Evolutionary conservation across 805 yeast species (phyloP), one percentile per base, ranked within the genome.

Genomic region (Schwanniomyces sp.): DNA sequence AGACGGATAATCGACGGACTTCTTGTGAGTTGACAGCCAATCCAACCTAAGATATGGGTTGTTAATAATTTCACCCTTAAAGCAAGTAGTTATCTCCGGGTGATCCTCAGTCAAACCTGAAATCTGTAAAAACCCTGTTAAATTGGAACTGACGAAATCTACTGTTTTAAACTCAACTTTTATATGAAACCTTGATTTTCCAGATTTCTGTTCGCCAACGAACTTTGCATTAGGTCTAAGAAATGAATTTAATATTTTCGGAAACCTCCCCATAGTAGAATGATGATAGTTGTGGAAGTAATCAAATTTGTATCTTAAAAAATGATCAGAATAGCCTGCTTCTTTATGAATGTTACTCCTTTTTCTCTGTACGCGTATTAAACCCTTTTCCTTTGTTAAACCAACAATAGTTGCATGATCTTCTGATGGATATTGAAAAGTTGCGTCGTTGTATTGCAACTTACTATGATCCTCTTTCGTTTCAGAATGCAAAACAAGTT

Each of bases 131-230:
- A 82, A 84, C 4, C 91, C 91, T 21, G 86, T 64, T 2, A 72
- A 64, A 12, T 66, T 52, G 10, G 84, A 79, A 43, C 74, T 72
- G 8, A 63, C 63, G 55, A 86, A 66, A 63, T 88, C 90, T n/a
- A 87, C 86, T 41, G 78, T 79, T 62, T 84, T 80, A 53, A 88
- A 69, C 56, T 84, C 88, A 17, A 87, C 89, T 37, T 76, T 69
- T 16, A 88, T 89, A 52, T 82, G 85, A 62, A 84, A 86, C 4
- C 80, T 77, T 2, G 81, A 75, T 49, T 78, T 68, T 0, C 87
- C 89, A 9, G 88, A 81, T 57, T 82, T 86, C 58, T 88, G 95
- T 18, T 82, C 77, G 2, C 95, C 95, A 7, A 72, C 60, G 54
- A 84, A 88, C 32, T 59, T 67, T 24, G 88, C 74, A 40, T 86